Evolutionary conservation across 345 rosid species (phyloP), one percentile per base, ranked within the genome.

Genomic region (Eucalyptus tenuipes): DNA sequence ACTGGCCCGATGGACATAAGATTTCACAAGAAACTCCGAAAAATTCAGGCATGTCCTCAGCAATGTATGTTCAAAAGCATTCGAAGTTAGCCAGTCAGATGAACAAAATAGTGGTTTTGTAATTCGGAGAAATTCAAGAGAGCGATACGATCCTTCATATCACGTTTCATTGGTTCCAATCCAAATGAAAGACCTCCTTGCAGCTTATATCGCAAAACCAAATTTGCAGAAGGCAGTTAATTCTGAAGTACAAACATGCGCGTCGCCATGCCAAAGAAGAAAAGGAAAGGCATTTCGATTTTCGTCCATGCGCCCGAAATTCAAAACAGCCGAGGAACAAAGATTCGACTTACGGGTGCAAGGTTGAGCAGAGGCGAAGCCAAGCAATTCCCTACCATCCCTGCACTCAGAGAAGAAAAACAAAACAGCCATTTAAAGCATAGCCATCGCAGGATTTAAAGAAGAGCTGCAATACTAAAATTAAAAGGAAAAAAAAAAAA

Each of bases 361-460:
- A 90, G 86, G 8, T 93, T 91, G 79, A 92, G 89, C 89, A 95
- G 86, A 91, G 95, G 94, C 88, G 95, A 96, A 91, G 94, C 92
- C 87, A 90, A 85, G 44, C 93, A 90, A 91, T 91, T 94, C 82
- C 95, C 96, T 45, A 92, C 92, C 97, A 97, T 96, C 92, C 91
- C 96, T 93, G 88, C 90, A 89, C 48, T 86, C 86, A 15, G 81
- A 49, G 87, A 52, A 88, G 27, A 48, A 13, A 81, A 80, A n/a
- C 9, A 50, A 52, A 88, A 71, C 29, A 31, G 45, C 45, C 24
- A 87, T 40, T 86, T 7, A 52, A 86, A 75, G 2, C 8, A 37
- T 10, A 75, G 15, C 84, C 47, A 40, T 40, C 29, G 11, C 15
- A 20, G 15, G 29, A 75, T 20, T 20, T 6, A 75, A 37, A 75